Percentiles rank a stretch among this genome's conserved stretches.
phyloP scores from a whole-genome alignment of 345 rosid genomes.

The Gossypium longicalyx region DNA sequence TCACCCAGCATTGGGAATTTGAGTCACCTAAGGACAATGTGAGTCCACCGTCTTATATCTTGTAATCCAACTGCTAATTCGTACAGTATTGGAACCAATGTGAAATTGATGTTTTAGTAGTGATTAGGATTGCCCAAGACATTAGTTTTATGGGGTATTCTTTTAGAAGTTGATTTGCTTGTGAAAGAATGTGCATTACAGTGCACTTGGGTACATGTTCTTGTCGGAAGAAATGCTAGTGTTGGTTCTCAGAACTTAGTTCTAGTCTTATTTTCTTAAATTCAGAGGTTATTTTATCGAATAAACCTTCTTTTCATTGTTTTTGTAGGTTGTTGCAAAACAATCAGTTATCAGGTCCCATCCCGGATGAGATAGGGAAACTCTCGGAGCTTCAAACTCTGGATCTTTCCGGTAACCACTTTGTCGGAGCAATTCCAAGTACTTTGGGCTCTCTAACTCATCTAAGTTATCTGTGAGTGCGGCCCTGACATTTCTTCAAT shows the following conservation, averaged over 20 bases:
- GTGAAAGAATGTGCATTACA: not conserved
- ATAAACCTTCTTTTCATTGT: not conserved
- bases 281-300: not conserved
- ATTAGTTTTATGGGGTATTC: not conserved
- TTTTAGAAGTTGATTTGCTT: conserved; percentile 1
- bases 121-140: not conserved
- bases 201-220: not conserved
- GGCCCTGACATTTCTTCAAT: conserved; percentile 17
- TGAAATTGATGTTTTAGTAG: not conserved
- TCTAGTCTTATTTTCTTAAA: conserved; percentile 6
- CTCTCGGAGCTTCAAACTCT: conserved; percentile 32
- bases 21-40: conserved; percentile 70
- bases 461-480: conserved; percentile 88
- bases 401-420: conserved; percentile 81
- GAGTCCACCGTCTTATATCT: conserved; percentile 17
- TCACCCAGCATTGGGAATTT: conserved; percentile 74
- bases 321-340: conserved; percentile 19
- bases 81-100: not conserved
- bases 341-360: conserved; percentile 20
- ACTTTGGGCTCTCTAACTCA: conserved; percentile 65
- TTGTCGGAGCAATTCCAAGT: conserved; percentile 72
- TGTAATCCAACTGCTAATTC: not conserved
- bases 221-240: conserved; percentile 1
- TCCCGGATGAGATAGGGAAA: conserved; percentile 21
- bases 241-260: conserved; percentile 1